Evolutionary conservation across 2,329 filamentous ascomycete species (phyloP).

Genomic region (Shiraia sp.): DNA sequence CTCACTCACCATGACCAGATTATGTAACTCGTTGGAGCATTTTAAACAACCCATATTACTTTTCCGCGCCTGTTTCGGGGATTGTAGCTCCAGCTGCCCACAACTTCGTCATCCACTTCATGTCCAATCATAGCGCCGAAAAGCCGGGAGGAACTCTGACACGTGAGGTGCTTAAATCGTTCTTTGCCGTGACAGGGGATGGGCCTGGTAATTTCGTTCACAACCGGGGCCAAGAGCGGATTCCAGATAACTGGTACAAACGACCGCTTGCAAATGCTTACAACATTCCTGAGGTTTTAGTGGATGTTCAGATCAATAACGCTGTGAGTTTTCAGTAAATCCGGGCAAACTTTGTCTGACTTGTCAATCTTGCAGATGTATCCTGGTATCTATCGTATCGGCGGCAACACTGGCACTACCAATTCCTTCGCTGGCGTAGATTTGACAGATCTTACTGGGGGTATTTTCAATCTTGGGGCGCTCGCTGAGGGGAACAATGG

Average conservation of each 20-base stretch:
- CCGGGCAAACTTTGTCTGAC: no score
- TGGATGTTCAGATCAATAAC: slow-evolving; percentile 17
- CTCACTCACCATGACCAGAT: slow-evolving; percentile 1
- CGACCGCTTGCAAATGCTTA: slow-evolving; percentile 6
- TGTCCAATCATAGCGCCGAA: slow-evolving; percentile 25
- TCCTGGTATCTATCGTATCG: slow-evolving; percentile 18
- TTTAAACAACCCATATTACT: slow-evolving; percentile 21
- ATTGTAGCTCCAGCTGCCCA: slow-evolving; percentile 15
- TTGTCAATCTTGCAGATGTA: slow-evolving; percentile 10
- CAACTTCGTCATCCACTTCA: slow-evolving; percentile 22
- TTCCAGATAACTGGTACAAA: slow-evolving; percentile 26
- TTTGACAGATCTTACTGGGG: slow-evolving; percentile 19
- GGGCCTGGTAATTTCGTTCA: slow-evolving; percentile 19
- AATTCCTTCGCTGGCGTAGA: slow-evolving; percentile 23
- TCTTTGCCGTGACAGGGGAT: slow-evolving; percentile 22
- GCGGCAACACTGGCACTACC: slow-evolving; percentile 23
- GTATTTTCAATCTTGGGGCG: slow-evolving; percentile 16
- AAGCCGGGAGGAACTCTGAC: slow-evolving; percentile 22
- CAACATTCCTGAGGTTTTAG: slow-evolving; percentile 8
- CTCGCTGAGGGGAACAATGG: slow-evolving; percentile 21
- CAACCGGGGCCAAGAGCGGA: slow-evolving; percentile 20
- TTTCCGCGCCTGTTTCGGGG: slow-evolving; percentile 20
- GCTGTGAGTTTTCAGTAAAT: slow-evolving; percentile 6
- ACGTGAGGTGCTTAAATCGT: slow-evolving; percentile 20
- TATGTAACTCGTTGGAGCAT: slow-evolving; percentile 19